Evolutionary conservation across 805 yeast species (phyloP).

Genomic region (Schizosaccharomyces cryophilus): DNA sequence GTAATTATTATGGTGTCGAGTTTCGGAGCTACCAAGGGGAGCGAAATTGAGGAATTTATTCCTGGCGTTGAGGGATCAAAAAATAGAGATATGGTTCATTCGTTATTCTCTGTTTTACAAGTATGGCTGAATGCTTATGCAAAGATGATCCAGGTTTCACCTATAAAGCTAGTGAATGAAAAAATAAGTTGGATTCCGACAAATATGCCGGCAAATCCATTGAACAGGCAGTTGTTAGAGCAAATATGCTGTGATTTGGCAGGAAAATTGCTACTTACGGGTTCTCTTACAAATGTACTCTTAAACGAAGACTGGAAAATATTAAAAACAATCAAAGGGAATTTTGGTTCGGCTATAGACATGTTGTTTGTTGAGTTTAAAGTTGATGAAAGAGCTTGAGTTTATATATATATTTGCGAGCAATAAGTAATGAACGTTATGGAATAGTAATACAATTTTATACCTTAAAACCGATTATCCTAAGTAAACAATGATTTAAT

Average conservation of each 20-base stretch:
- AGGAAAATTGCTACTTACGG: not conserved
- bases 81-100: too few relatives aligned
- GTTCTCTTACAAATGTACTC: not conserved
- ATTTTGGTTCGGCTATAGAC: not conserved
- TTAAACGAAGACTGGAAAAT: not conserved
- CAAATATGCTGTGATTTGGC: not conserved
- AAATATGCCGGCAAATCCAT: not conserved
- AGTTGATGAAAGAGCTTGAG: too few relatives aligned
- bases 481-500: too few relatives aligned
- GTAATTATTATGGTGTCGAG: not conserved
- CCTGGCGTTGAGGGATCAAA: too few relatives aligned
- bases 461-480: too few relatives aligned
- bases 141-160: not conserved
- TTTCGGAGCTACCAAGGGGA: not conserved
- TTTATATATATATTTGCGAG: too few relatives aligned
- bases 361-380: too few relatives aligned
- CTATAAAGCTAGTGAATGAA: not conserved
- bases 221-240: not conserved
- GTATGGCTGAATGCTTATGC: not conserved
- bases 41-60: too few relatives aligned
- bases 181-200: not conserved
- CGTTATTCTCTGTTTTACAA: too few relatives aligned
- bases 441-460: too few relatives aligned
- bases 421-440: too few relatives aligned
- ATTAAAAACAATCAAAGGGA: not conserved